Conservation (phyloP, 1,139 yeast species). For the Maudiozyma humilis region DNA sequence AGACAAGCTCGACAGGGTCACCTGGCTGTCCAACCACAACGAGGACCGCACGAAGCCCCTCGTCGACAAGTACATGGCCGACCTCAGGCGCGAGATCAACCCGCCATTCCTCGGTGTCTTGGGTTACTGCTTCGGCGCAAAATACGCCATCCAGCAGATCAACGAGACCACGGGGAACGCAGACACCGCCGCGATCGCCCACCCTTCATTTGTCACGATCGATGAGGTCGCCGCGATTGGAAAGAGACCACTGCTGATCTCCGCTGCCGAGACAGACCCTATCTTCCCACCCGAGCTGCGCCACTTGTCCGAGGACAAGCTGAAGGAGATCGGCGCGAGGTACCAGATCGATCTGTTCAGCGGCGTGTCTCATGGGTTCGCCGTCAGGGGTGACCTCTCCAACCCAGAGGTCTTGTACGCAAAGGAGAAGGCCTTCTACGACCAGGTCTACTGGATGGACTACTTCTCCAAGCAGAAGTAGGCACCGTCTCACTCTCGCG, state of each 20-base stretch:
- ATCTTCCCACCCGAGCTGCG: slow-evolving; percentile 59
- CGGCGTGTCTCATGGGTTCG: slow-evolving; percentile 64
- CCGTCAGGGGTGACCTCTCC: slow-evolving; percentile 63
- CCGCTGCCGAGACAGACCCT: slow-evolving; percentile 64
- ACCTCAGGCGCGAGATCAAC: slow-evolving; percentile 37
- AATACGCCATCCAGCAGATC: slow-evolving; percentile 51
- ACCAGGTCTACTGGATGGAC: slow-evolving; percentile 49
- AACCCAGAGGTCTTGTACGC: slow-evolving; percentile 54
- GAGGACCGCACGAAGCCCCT: slow-evolving; percentile 39
- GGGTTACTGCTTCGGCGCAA: slow-evolving; percentile 87
- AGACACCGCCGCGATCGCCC: slow-evolving; percentile 65
- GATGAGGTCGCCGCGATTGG: slow-evolving; percentile 54
- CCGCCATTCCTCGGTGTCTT: slow-evolving; percentile 52
- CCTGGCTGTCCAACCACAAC: slow-evolving; percentile 51
- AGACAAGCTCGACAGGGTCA: slow-evolving; percentile 27
- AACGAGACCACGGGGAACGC: slow-evolving; percentile 39
- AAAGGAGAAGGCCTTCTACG: slow-evolving; percentile 55
- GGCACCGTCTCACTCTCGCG: too few relatives aligned
- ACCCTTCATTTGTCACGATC: slow-evolving; percentile 62
- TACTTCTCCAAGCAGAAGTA: slow-evolving; percentile 9
- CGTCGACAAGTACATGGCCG: slow-evolving; percentile 39
- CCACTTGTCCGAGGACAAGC: slow-evolving; percentile 48
- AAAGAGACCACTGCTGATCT: slow-evolving; percentile 49
- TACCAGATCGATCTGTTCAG: slow-evolving; percentile 56
- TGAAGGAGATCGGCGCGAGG: slow-evolving; percentile 41